phyloP scores from a whole-genome alignment of 192 early-diverging fungal species.

The Oehlia diaphana region DNA sequence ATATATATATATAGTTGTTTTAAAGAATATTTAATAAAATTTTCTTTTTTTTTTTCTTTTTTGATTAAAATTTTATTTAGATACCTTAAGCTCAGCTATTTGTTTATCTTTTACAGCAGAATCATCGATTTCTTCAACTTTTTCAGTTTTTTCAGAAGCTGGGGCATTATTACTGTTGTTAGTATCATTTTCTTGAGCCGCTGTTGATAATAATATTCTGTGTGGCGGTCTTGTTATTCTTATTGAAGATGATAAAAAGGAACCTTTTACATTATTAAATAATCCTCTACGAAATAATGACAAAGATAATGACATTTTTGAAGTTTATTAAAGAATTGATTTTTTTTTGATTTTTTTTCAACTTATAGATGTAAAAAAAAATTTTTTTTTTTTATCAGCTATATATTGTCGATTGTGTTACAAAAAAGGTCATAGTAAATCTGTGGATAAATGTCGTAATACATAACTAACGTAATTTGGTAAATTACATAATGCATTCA shows the following conservation, averaged over 20 bases:
- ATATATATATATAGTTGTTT: background rate
- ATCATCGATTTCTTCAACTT: background rate
- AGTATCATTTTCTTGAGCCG: background rate
- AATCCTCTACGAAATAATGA: background rate
- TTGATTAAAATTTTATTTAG: background rate
- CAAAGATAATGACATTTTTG: background rate
- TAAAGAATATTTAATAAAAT: background rate
- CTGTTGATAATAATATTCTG: background rate
- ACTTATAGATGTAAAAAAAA: no score
- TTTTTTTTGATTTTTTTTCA: no score
- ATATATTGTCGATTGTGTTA: no score
- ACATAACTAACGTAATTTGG: background rate
- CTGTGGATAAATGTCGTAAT: background rate
- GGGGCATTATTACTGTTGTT: background rate
- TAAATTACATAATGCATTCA: background rate
- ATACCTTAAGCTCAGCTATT: conserved; percentile 77
- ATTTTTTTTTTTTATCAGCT: no score
- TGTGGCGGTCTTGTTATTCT: background rate
- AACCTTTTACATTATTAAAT: background rate
- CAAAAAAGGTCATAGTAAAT: background rate
- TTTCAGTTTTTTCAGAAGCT: background rate
- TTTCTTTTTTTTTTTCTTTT: no score
- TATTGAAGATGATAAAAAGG: background rate
- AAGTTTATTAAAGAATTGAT: background rate
- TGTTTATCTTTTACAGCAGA: conserved; percentile 73